Conservation (phyloP, 495 filamentous ascomycete species). For the Cercophora newfieldiana region DNA sequence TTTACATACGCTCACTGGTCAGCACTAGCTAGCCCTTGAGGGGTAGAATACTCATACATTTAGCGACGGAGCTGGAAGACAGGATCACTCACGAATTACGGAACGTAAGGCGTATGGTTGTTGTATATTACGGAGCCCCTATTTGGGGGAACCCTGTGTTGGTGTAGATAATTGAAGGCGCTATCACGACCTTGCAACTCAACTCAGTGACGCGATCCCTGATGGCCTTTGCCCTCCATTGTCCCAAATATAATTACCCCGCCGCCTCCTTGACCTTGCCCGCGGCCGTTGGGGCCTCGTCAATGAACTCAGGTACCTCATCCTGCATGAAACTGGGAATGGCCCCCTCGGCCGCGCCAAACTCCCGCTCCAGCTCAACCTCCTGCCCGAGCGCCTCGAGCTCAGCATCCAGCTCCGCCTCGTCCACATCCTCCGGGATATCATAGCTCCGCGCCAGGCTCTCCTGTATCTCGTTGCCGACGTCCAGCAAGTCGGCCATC, state of each 20-base stretch:
- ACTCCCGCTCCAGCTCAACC: conserved; percentile 67
- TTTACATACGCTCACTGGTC: neutral
- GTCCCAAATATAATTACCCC: conserved; percentile 33
- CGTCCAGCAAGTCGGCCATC: conserved; percentile 97
- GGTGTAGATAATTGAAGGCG: neutral
- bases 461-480: conserved; percentile 98
- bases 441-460: conserved; percentile 92
- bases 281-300: conserved; percentile 65
- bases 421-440: conserved; percentile 95
- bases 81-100: neutral
- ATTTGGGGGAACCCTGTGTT: neutral
- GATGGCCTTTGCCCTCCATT: neutral
- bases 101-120: neutral
- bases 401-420: conserved; percentile 95
- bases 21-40: neutral
- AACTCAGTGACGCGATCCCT: neutral
- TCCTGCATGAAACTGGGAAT: conserved; percentile 88
- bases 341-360: conserved; percentile 54
- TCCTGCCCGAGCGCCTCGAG: conserved; percentile 92
- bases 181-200: neutral
- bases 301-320: conserved; percentile 82
- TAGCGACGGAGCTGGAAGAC: neutral
- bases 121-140: neutral
- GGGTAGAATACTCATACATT: neutral
- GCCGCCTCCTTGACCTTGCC: conserved; percentile 81